A percentile compares a stretch with the other conserved stretches of the same genome.
Evolutionary conservation across 2,329 filamentous ascomycete species (phyloP).

Genomic region (Arthrobotrys entomopaga): DNA sequence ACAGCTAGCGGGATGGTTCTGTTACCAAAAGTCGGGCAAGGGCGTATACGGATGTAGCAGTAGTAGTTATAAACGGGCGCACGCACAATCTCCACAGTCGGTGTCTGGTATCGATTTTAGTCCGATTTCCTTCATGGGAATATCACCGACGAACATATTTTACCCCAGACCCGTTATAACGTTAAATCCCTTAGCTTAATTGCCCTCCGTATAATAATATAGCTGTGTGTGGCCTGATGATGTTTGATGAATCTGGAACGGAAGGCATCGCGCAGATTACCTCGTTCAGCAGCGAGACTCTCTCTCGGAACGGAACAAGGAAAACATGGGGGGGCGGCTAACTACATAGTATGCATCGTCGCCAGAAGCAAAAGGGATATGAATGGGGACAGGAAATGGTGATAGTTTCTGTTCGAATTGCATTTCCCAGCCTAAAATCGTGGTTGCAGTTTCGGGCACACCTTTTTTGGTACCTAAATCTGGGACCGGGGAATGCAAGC

Average conservation of each 20-base stretch:
- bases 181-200: slow-evolving; percentile 11
- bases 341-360: too few species aligned
- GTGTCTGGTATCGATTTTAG: background rate
- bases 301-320: slow-evolving; percentile 10
- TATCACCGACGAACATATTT: slow-evolving; percentile 2
- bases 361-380: slow-evolving; percentile 20
- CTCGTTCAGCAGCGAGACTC: background rate
- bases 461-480: slow-evolving; percentile 15
- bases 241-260: slow-evolving; percentile 49
- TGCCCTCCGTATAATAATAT: slow-evolving; percentile 34
- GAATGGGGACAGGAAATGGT: slow-evolving; percentile 7
- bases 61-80: slow-evolving; percentile 28
- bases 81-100: slow-evolving; percentile 9
- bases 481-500: slow-evolving; percentile 54
- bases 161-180: background rate
- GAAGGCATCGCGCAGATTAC: slow-evolving; percentile 39
- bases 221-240: slow-evolving; percentile 36
- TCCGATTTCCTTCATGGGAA: background rate
- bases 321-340: slow-evolving; percentile 17
- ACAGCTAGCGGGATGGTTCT: slow-evolving; percentile 33
- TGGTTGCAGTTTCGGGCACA: slow-evolving; percentile 43
- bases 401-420: slow-evolving; percentile 20
- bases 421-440: slow-evolving; percentile 44
- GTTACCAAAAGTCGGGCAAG: slow-evolving; percentile 24
- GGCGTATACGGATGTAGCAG: slow-evolving; percentile 1